phyloP scores from a whole-genome alignment of 257 asterid species.

The Paraleonurus japonicus region DNA sequence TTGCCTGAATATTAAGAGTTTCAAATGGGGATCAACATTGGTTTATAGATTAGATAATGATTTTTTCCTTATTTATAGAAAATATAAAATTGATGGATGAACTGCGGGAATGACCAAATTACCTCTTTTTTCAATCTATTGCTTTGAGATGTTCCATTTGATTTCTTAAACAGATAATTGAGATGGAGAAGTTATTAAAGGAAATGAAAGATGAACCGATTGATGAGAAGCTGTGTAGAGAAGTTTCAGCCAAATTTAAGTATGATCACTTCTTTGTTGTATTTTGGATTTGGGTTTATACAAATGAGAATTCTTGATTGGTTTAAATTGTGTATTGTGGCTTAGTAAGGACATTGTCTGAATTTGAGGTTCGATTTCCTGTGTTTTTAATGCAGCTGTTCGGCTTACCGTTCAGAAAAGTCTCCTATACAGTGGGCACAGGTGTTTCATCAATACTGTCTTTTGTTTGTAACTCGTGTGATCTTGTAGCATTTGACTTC shows the following conservation, averaged over 20 bases:
- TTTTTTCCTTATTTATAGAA: neutral
- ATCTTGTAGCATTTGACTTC: neutral
- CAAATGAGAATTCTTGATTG: neutral
- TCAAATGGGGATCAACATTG: too few relatives aligned
- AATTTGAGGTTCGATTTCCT: neutral
- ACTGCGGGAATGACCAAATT: slow-evolving; percentile 13
- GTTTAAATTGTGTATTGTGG: slow-evolving; percentile 9
- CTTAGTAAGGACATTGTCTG: neutral
- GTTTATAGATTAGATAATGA: too few relatives aligned
- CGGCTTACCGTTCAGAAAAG: slow-evolving; percentile 49
- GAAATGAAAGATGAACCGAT: slow-evolving; percentile 37
- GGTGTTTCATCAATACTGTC: slow-evolving; percentile 40
- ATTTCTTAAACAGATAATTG: slow-evolving; percentile 43
- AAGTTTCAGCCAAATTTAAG: slow-evolving; percentile 74
- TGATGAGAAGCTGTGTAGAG: slow-evolving; percentile 45
- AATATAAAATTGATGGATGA: neutral
- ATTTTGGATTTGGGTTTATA: slow-evolving; percentile 1
- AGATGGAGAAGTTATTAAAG: slow-evolving; percentile 55
- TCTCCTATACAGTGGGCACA: slow-evolving; percentile 60
- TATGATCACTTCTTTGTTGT: slow-evolving; percentile 27
- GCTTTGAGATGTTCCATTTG: slow-evolving; percentile 11
- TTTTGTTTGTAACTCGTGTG: neutral
- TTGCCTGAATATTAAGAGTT: too few relatives aligned
- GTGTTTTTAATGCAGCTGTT: slow-evolving; percentile 46
- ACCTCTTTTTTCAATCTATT: neutral